Evolutionary conservation across 2,329 filamentous ascomycete genomes (phyloP).

Genomic region (Hypoxylon sp.): DNA sequence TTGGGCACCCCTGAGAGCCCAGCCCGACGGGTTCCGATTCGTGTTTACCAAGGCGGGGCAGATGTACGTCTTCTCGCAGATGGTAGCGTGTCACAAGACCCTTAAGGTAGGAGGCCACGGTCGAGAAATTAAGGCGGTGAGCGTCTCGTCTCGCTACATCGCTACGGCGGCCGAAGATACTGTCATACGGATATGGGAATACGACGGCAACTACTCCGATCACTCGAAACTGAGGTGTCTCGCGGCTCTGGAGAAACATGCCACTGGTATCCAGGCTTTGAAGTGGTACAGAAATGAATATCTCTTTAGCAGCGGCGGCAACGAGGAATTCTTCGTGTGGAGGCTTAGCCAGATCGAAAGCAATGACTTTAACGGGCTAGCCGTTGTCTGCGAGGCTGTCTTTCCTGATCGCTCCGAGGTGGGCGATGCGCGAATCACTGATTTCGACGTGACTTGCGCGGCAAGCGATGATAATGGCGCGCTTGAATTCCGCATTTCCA

Average conservation of each 20-base stretch:
- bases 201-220: constrained; percentile 47
- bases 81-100: constrained; percentile 57
- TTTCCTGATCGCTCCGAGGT: constrained; percentile 66
- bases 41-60: constrained; percentile 81
- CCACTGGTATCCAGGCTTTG: constrained; percentile 85
- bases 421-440: constrained; percentile 83
- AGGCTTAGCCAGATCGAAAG: constrained; percentile 69
- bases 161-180: constrained; percentile 82
- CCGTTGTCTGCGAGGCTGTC: constrained; percentile 69
- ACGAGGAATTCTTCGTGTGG: constrained; percentile 94
- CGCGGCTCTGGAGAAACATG: constrained; percentile 81
- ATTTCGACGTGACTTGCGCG: constrained; percentile 73
- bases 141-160: constrained; percentile 60
- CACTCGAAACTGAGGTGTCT: constrained; percentile 62
- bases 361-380: constrained; percentile 62
- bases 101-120: constrained; percentile 84
- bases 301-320: constrained; percentile 88
- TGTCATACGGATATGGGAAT: constrained; percentile 79
- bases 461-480: constrained; percentile 44
- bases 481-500: constrained; percentile 70
- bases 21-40: constrained; percentile 64
- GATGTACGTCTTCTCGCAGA: constrained; percentile 64
- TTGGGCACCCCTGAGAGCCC: constrained; percentile 50
- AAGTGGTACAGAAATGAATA: constrained; percentile 80
- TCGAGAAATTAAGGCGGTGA: constrained; percentile 79